Conservation (phyloP, 495 filamentous ascomycete species). For the Achaetomiella virescens region DNA sequence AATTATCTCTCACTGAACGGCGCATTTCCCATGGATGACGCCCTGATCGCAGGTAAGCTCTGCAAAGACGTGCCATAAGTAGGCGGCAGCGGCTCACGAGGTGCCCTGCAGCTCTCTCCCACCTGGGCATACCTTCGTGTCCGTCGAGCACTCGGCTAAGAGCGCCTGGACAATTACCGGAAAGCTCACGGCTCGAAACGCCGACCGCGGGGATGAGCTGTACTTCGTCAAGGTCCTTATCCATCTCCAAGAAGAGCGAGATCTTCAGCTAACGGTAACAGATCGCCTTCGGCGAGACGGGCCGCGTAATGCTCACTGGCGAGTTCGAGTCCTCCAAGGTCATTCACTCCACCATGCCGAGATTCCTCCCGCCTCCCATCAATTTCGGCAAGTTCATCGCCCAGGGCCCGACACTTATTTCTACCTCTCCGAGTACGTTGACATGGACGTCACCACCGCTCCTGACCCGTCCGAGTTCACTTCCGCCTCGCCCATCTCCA, state of each 20-base stretch:
- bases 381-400: conserved; percentile 13
- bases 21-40: too few relatives aligned
- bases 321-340: conserved; percentile 13
- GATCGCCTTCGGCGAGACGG: background rate
- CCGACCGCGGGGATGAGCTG: background rate
- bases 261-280: background rate
- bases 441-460: conserved; percentile 5
- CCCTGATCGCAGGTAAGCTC: background rate
- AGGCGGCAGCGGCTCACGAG: background rate
- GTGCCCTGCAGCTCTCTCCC: background rate
- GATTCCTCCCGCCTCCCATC: conserved; percentile 13
- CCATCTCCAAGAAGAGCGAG: background rate
- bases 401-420: conserved; percentile 14
- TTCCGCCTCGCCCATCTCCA: conserved; percentile 9
- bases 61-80: background rate
- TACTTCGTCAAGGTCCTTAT: conserved; percentile 5
- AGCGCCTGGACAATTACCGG: conserved; percentile 2
- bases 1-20: too few relatives aligned
- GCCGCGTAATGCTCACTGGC: conserved; percentile 15
- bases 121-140: background rate
- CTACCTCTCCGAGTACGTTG: conserved; percentile 19
- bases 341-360: conserved; percentile 14
- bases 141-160: background rate
- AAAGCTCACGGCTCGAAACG: background rate
- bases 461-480: conserved; percentile 9